Evolutionary conservation across 2,329 filamentous ascomycete species (phyloP), one percentile per base, ranked within the genome.

Genomic region (Botrytis fabae): DNA sequence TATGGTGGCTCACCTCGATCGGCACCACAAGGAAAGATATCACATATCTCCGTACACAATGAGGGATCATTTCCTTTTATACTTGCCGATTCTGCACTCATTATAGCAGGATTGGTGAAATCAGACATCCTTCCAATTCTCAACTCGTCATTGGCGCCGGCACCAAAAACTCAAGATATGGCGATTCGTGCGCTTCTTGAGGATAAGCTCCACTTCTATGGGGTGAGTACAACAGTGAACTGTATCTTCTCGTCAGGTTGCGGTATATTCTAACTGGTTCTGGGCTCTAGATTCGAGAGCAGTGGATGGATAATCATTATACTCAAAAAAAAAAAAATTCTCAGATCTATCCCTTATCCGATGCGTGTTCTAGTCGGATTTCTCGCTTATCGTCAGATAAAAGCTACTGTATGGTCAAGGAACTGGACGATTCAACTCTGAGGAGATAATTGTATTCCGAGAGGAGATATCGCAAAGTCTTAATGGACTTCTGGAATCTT

Each of bases 291-390:
- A 79, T 75, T 1, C 82, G 83, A 59, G 89, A 91, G 80, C 83
- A 85, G 74, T 91, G 89, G 89, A 78, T 84, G 4, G 82, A 88
- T 72, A 90, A 91, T 78, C 91, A 87, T 81, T 85, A 87, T 74
- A 80, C 81, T 22, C 90, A 90, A 88, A 86, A 89, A 25, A 84
- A 84, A 85, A 69, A 81, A 86, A 54, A 81, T 85, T 10, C 81
- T 91, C 10, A 80, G 78, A 16, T 71, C 83, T 0, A 74, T 90
- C 1, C 86, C 88, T 0, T 91, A 85, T 77, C 86, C 85, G 0
- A 54, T 88, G 0, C 86, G 85, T 20, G 74, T 86, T 0, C 2
- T 89, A 1, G 78, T 91, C 12, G 89, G 88, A 0, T 76, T 82
- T 25, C 63, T 91, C 0, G 81, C 83, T 6, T 85, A 88, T 76